Base-by-base conservation (phyloP, 768 basidiomycete genomes). In the Auricularia sp. region DNA sequence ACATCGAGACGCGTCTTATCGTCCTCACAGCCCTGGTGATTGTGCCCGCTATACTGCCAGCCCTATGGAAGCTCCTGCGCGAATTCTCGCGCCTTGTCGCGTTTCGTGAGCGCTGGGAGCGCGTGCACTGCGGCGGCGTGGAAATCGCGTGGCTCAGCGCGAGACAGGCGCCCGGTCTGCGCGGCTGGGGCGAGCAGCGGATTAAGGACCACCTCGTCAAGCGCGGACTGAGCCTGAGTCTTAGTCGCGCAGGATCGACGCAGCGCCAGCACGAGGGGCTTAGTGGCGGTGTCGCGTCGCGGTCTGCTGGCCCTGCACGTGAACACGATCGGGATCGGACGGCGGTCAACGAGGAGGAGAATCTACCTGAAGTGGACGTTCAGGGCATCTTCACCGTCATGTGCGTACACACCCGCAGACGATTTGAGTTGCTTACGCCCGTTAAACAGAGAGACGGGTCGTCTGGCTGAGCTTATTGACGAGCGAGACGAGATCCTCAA, bases 91-190 rank as follows among this genome's bases (percentile, higher is more conserved):
- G 70, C 16, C 73, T 88, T 3, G 79, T 83, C 3, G 79, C 75
- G 7, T 85, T 82, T 69, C 79, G 86, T 60, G 74, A 76, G 53
- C 78, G 81, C 35, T 92, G 90, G 85, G 70, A 84, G 18, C 77
- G 83, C 36, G 75, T 84, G 1, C 82, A 81, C 62, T 90, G 91
- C 70, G 83, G 82, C 66, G 83, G 84, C 2, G 78, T 85, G 66
- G 90, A 92, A 69, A 79, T 93, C 76, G 90, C 84, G 5, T 91
- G 89, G 85, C 74, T 91, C 51, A 84, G 85, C 69, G 83, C 82
- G 0, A 76, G 74, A 3, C 72, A 78, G 29, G 87, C 88, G 2
- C 86, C 85, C 18, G 88, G 87, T 2, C 87, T 89, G 66, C 77
- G 78, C 6, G 84, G 83, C 1, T 87, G 86, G 87, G 86, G 88